Evolutionary conservation across 129 eudicot genomes (phyloP), one percentile per base, ranked within the genome.

Genomic region (Scalesia atractyloides): DNA sequence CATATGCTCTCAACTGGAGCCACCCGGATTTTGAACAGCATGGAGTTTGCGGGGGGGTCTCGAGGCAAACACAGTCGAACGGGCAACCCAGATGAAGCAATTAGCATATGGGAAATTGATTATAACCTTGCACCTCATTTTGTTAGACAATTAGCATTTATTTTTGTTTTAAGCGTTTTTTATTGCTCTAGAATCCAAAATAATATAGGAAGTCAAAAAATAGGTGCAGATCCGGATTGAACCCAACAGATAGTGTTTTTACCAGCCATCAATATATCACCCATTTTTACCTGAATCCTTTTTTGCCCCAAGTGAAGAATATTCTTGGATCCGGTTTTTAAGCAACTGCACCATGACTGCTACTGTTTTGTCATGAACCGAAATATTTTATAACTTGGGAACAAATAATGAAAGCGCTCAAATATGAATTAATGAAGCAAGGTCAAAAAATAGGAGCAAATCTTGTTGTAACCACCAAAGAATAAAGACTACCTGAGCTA

Each of bases 21-120:
- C 7, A 71, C 47, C 2, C 24, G 84, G 57, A 84, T 86, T 51
- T 19, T 30, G 20, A 41, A 46, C 22, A 37, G 64, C 10, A 90
- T 94, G 99, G 85, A 77, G 19, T 77, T 83, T 64, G 76, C 79
- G 0, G 99, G 99, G 70, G 1, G 80, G 76, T 54, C 70, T 58
- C 16, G 91, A 90, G 64, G 80, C 83, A n/a, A 84, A 80, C 49
- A 64, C 64, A 89, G 79, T 7, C 70, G 79, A 57, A 73, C 70
- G 0, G 83, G 86, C n/a, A 37, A 81, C 6, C 70, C 80, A 0
- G 88, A 82, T 58, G 57, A 74, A 5, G 96, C 99, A 15, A 84
- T n/a, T n/a, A n/a, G n/a, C 19, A 1, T 47, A 59, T 72, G 76
- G 34, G 16, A 72, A 60, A 9, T 58, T 72, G 58, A 26, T 72